Percentiles rank a stretch among this genome's conserved stretches.
phyloP scores from a whole-genome alignment of 805 yeast species.

The Wickerhamiella allomyrinae region DNA sequence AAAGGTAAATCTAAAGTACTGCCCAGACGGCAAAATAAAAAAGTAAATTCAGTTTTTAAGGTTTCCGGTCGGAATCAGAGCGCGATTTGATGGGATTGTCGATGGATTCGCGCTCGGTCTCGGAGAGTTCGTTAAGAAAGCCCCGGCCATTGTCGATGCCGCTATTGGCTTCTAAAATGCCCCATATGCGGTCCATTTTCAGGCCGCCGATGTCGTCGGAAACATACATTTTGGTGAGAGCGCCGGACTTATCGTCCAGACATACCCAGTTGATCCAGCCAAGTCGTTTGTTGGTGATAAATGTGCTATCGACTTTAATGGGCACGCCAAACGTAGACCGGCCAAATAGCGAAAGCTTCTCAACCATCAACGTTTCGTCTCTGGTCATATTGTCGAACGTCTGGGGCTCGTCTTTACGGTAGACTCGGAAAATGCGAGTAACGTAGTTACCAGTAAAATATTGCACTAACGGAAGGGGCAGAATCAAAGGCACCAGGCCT shows the following conservation, averaged over 20 bases:
- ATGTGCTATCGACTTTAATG: conserved; percentile 36
- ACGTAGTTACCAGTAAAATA: conserved; percentile 54
- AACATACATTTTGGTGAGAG: conserved; percentile 36
- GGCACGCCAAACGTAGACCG: conserved; percentile 47
- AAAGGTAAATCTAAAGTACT: too few relatives aligned
- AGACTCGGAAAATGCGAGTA: conserved; percentile 53
- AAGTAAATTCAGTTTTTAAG: too few relatives aligned
- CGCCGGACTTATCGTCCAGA: conserved; percentile 20
- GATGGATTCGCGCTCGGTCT: neutral
- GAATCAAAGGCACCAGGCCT: conserved; percentile 30
- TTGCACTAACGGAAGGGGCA: conserved; percentile 44
- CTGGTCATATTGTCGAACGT: conserved; percentile 43
- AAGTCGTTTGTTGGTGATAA: conserved; percentile 24
- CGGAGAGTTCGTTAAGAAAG: conserved; percentile 13
- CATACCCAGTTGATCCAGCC: conserved; percentile 39
- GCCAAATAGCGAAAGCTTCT: conserved; percentile 55
- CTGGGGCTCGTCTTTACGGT: conserved; percentile 46
- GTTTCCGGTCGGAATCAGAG: too few relatives aligned
- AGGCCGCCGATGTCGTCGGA: conserved; percentile 67
- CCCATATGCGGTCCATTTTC: conserved; percentile 77
- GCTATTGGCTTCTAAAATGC: conserved; percentile 54
- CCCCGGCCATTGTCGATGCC: conserved; percentile 56
- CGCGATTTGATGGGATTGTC: too few relatives aligned
- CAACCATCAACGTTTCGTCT: conserved; percentile 54
- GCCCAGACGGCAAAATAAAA: too few relatives aligned